Evolutionary conservation across 2,329 filamentous ascomycete species (phyloP).

Genomic region (Neofusicoccum ribis): DNA sequence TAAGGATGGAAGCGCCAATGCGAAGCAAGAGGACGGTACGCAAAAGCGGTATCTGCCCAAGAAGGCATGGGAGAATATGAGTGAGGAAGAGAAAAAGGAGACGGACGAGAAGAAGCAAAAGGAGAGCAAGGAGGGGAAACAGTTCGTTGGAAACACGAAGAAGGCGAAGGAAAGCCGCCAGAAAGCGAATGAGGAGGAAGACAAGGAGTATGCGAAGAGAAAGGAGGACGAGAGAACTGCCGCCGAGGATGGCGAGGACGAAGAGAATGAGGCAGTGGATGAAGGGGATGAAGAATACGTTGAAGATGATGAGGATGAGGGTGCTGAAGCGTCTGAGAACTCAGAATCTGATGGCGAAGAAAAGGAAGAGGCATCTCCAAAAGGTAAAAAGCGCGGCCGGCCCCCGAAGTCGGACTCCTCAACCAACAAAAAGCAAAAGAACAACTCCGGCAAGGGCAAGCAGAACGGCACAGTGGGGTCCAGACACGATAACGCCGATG

Average conservation of each 20-base stretch:
- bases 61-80: slow-evolving; percentile 52
- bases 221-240: slow-evolving; percentile 24
- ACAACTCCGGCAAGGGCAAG: slow-evolving; percentile 20
- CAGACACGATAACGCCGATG: slow-evolving; percentile 31
- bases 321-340: slow-evolving; percentile 24
- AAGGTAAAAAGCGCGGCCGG: slow-evolving; percentile 30
- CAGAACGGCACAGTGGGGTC: slow-evolving; percentile 21
- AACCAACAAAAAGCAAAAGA: slow-evolving; percentile 41
- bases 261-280: slow-evolving; percentile 4
- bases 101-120: slow-evolving; percentile 43
- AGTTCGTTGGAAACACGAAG: slow-evolving; percentile 46
- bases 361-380: not conserved
- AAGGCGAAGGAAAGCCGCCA: slow-evolving; percentile 44
- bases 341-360: slow-evolving; percentile 29
- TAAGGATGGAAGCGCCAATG: slow-evolving; percentile 48
- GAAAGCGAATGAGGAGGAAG: slow-evolving; percentile 36
- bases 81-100: slow-evolving; percentile 45
- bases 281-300: slow-evolving; percentile 22
- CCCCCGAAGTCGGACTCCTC: slow-evolving; percentile 27
- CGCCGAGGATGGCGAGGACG: slow-evolving; percentile 20
- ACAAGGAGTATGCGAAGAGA: slow-evolving; percentile 34
- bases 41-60: slow-evolving; percentile 49
- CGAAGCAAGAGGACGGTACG: slow-evolving; percentile 46
- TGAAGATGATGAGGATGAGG: slow-evolving; percentile 20
- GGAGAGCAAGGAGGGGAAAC: slow-evolving; percentile 44